Conservation (phyloP, 768 basidiomycete species). For the Pleurotus pulmonarius region DNA sequence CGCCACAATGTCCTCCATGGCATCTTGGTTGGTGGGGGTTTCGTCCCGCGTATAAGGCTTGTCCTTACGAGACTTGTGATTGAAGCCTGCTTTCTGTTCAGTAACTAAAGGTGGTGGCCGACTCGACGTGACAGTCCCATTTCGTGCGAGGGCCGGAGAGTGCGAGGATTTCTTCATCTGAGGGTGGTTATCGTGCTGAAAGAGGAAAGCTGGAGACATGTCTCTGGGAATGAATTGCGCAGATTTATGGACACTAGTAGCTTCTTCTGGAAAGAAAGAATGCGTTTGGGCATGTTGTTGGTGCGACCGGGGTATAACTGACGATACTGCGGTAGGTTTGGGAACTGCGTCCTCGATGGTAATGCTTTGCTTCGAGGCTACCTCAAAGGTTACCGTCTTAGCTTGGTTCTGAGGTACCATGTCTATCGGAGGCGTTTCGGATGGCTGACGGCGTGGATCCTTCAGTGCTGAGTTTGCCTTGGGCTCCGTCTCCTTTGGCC, state of each 20-base stretch:
- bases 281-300: not conserved
- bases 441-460: too few relatives aligned
- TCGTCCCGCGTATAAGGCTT: not conserved
- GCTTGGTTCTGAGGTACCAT: too few relatives aligned
- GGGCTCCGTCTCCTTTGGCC: too few relatives aligned
- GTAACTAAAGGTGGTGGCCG: not conserved
- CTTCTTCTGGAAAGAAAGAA: not conserved
- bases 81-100: too few relatives aligned
- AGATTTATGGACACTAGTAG: not conserved
- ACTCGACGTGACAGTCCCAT: not conserved
- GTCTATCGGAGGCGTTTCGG: too few relatives aligned
- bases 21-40: not conserved
- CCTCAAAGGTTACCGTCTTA: not conserved
- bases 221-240: not conserved
- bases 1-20: constrained; percentile 33
- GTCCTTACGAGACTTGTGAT: not conserved
- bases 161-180: not conserved
- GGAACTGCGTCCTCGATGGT: not conserved
- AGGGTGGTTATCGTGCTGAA: not conserved
- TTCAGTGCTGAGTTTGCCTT: too few relatives aligned
- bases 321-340: not conserved
- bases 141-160: not conserved
- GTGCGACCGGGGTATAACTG: not conserved
- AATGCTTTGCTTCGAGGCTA: not conserved
- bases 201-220: not conserved